Conservation (phyloP, 768 basidiomycete species). For the Lactarius sanguifluus region DNA sequence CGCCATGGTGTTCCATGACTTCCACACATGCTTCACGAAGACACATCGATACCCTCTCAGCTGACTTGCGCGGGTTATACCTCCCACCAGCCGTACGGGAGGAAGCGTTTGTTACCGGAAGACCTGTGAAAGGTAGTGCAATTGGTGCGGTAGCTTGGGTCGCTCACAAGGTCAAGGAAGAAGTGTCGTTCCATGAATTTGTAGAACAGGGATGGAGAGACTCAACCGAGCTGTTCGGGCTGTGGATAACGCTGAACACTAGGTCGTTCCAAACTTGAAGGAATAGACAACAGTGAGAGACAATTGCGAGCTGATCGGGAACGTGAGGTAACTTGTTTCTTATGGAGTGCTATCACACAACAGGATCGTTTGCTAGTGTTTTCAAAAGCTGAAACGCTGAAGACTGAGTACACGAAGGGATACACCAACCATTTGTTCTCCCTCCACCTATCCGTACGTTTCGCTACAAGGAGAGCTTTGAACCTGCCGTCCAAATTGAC, state of each 20-base stretch:
- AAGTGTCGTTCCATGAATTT: slow-evolving; percentile 52
- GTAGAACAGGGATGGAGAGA: slow-evolving; percentile 61
- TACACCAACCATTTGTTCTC: too few relatives aligned
- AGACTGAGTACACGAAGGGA: too few relatives aligned
- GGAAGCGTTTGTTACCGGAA: slow-evolving; percentile 57
- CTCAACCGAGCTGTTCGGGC: slow-evolving; percentile 56
- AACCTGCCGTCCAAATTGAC: too few relatives aligned
- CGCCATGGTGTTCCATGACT: slow-evolving; percentile 73
- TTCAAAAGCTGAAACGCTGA: too few relatives aligned
- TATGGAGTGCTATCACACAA: neutral
- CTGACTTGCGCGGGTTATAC: slow-evolving; percentile 47
- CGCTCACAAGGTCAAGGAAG: slow-evolving; percentile 50
- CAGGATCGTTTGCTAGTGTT: too few relatives aligned
- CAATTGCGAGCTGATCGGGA: neutral
- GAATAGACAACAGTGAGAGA: neutral
- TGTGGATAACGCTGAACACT: slow-evolving; percentile 32
- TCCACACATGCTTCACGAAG: slow-evolving; percentile 60
- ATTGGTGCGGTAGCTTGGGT: slow-evolving; percentile 76
- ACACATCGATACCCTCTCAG: slow-evolving; percentile 49
- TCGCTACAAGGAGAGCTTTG: too few relatives aligned
- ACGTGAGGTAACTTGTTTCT: neutral
- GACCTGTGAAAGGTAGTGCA: slow-evolving; percentile 63
- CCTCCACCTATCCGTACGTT: too few relatives aligned
- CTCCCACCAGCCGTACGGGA: slow-evolving; percentile 52
- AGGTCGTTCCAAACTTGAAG: neutral